Evolutionary conservation across 345 rosid species (phyloP).

Genomic region (Gynandropsis gynandra): DNA sequence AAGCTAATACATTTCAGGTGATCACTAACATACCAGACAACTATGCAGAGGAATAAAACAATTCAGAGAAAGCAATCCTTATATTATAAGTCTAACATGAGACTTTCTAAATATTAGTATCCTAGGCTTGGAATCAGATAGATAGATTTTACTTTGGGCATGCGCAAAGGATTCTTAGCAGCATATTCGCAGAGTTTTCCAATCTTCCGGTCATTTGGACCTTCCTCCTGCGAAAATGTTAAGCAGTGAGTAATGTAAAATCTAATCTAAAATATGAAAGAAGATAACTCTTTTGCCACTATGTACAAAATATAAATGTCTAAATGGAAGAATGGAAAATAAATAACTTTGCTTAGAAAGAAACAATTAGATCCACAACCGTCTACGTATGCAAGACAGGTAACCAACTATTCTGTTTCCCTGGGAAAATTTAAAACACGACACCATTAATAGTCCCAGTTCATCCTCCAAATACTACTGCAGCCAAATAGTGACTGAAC

Average conservation of each 20-base stretch:
- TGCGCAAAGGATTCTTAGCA: slow-evolving; percentile 78
- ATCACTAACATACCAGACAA: too few species aligned
- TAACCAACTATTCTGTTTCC: neutral
- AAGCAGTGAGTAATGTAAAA: slow-evolving; percentile 8
- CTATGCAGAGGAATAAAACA: too few species aligned
- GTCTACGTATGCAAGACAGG: slow-evolving; percentile 2
- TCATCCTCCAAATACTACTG: slow-evolving; percentile 1
- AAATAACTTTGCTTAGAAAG: neutral
- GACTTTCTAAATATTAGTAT: neutral
- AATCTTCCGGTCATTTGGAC: slow-evolving; percentile 82
- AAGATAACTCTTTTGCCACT: neutral
- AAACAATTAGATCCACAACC: neutral
- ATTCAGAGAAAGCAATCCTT: neutral
- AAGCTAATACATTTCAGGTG: neutral
- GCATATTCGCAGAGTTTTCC: slow-evolving; percentile 95
- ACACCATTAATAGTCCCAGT: neutral
- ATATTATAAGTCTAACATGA: neutral
- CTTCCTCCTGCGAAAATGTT: slow-evolving; percentile 61
- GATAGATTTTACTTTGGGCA: slow-evolving; percentile 69
- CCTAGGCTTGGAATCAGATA: slow-evolving; percentile 2
- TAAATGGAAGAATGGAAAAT: neutral
- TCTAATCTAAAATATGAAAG: slow-evolving; percentile 2
- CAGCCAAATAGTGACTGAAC: neutral
- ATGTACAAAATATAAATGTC: neutral
- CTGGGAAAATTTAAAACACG: neutral